phyloP scores from a whole-genome alignment of 768 basidiomycete genomes.

The Gyrodon lividus region DNA sequence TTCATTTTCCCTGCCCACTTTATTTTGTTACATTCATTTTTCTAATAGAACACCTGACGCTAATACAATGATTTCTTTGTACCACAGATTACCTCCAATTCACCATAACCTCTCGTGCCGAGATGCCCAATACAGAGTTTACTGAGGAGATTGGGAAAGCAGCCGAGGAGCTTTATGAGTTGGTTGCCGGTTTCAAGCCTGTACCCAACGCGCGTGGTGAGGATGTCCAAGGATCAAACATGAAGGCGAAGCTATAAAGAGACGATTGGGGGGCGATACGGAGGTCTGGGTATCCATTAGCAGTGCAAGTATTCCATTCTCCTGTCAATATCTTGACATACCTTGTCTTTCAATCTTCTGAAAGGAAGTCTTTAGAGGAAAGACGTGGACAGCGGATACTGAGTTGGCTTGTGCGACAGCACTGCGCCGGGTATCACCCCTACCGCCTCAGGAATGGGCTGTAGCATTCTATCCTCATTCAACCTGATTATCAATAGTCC shows the following conservation, averaged over 20 bases:
- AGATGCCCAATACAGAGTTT: constrained; percentile 79
- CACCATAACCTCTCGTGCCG: constrained; percentile 83
- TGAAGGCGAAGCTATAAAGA: constrained; percentile 22
- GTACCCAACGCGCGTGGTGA: not conserved
- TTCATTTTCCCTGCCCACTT: not conserved
- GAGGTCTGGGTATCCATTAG: too few species aligned
- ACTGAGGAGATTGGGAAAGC: constrained; percentile 64
- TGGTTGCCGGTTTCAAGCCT: constrained; percentile 38
- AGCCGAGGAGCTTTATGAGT: constrained; percentile 65
- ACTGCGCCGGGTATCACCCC: too few species aligned
- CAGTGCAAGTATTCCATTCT: too few species aligned
- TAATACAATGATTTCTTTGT: constrained; percentile 1
- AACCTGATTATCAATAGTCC: too few species aligned
- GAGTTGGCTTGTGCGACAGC: too few species aligned
- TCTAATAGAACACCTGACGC: not conserved
- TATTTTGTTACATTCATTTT: not conserved
- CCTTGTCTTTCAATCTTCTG: too few species aligned
- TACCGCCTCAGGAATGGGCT: too few species aligned
- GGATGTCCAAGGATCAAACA: not conserved
- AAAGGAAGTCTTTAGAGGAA: too few species aligned
- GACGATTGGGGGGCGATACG: too few species aligned
- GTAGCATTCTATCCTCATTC: too few species aligned
- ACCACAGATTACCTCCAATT: constrained; percentile 73
- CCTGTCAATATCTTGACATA: too few species aligned
- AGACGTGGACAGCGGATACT: too few species aligned